These are phyloP conservation scores for Hydnomerulius pinastri DNA, from an alignment of 768 basidiomycete species.

Conservation along the genomic window DNA sequence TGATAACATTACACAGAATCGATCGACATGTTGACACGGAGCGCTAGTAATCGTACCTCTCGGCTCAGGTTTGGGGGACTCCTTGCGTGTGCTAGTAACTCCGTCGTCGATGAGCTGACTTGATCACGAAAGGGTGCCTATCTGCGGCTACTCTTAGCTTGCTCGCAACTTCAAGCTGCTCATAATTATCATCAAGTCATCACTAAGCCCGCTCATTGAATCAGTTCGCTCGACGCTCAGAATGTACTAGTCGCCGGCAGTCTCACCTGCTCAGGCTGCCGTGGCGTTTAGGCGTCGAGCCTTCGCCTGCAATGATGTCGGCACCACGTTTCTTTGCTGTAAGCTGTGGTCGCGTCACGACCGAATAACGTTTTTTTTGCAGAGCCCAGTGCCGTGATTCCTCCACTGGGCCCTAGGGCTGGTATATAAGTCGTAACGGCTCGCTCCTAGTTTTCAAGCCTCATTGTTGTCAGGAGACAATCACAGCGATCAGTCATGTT, in stretches of 20 bases:
- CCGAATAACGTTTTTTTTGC: not conserved
- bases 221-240: not conserved
- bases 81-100: not conserved
- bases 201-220: too few relatives aligned
- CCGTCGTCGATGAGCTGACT: too few relatives aligned
- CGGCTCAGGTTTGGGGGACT: not conserved
- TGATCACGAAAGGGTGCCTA: too few relatives aligned
- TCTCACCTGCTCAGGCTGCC: too few relatives aligned
- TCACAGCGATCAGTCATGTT: slow-evolving; percentile 9
- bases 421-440: not conserved
- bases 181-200: too few relatives aligned
- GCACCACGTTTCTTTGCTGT: not conserved
- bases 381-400: not conserved
- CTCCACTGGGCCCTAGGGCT: not conserved
- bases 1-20: too few relatives aligned
- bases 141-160: too few relatives aligned
- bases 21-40: too few relatives aligned
- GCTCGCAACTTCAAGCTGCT: too few relatives aligned
- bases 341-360: slow-evolving; percentile 2
- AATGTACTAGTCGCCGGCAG: not conserved
- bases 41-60: too few relatives aligned
- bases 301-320: not conserved
- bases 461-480: not conserved
- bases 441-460: not conserved
- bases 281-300: not conserved